Conservation (phyloP, 1,284 basidiomycete species). For the Trametes versicolor region DNA sequence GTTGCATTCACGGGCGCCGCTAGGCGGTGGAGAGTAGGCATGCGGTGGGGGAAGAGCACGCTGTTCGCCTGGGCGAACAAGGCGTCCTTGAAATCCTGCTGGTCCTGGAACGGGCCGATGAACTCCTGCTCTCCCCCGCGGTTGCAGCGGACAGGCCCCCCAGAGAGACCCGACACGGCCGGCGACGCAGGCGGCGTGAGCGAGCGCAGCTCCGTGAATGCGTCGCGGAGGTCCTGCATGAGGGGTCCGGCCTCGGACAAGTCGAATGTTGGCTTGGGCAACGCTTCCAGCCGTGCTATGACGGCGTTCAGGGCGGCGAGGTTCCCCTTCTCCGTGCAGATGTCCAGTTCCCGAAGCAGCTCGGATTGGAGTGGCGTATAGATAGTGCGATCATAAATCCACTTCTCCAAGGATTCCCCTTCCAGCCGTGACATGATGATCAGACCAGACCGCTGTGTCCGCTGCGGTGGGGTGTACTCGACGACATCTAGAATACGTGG, state of each 20-base stretch:
- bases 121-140: background rate
- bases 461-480: background rate
- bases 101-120: conserved; percentile 12
- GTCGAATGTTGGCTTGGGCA: conserved; percentile 3
- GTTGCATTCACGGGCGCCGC: conserved; percentile 15
- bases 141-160: background rate
- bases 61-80: conserved; percentile 3
- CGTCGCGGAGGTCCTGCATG: conserved; percentile 12
- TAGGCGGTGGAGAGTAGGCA: conserved; percentile 12
- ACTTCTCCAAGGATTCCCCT: conserved; percentile 1
- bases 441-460: background rate
- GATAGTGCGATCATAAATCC: conserved; percentile 8
- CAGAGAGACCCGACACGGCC: background rate
- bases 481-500: conserved; percentile 15
- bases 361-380: background rate
- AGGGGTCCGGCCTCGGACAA: conserved; percentile 5
- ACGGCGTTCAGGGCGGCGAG: background rate
- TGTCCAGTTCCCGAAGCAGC: background rate
- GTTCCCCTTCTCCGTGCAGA: background rate
- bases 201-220: conserved; percentile 10
- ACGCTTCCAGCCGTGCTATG: background rate
- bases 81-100: conserved; percentile 17
- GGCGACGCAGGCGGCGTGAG: conserved; percentile 2
- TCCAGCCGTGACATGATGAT: conserved; percentile 15
- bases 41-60: background rate